phyloP scores from a whole-genome alignment of 495 filamentous ascomycete genomes.

The Lasiosphaeris hirsuta region DNA sequence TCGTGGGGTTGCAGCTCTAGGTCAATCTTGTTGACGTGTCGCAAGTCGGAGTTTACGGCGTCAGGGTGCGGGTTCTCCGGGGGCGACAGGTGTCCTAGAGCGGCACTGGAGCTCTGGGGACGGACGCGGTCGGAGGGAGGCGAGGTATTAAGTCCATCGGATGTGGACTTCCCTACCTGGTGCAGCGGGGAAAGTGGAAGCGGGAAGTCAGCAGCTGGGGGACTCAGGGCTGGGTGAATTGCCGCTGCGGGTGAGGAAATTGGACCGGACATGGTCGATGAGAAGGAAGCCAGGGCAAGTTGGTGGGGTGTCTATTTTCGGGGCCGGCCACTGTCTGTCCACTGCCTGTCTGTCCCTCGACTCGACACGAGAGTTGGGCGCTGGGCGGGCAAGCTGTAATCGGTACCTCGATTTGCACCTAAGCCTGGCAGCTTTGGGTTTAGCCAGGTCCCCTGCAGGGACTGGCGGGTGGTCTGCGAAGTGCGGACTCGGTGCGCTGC shows the following conservation, averaged over 20 bases:
- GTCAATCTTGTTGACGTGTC: conserved; percentile 10
- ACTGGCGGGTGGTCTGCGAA: no score
- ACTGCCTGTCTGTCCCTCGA: neutral
- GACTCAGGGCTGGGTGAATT: conserved; percentile 38
- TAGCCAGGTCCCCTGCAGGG: conserved; percentile 8
- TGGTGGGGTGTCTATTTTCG: conserved; percentile 24
- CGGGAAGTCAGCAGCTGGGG: conserved; percentile 21
- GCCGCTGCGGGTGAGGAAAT: conserved; percentile 37
- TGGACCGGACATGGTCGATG: conserved; percentile 31
- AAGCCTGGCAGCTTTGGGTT: neutral
- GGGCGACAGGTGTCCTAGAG: conserved; percentile 7
- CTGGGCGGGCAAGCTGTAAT: neutral
- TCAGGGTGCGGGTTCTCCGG: neutral
- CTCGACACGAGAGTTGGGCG: neutral
- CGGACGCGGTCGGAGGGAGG: conserved; percentile 19
- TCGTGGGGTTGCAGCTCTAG: conserved; percentile 8
- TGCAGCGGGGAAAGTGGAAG: conserved; percentile 1
- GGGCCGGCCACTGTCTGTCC: no score
- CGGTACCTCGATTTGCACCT: neutral
- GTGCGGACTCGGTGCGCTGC: no score
- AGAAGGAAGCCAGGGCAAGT: neutral
- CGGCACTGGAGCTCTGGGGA: conserved; percentile 22
- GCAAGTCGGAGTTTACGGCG: conserved; percentile 11
- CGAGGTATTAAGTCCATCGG: conserved; percentile 24
- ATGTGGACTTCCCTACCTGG: conserved; percentile 7